Percentiles rank a stretch among this genome's conserved stretches.
These are phyloP conservation scores for Penicillium italicum DNA, from an alignment of 2,329 filamentous ascomycete genomes.

Conservation along the genomic window DNA sequence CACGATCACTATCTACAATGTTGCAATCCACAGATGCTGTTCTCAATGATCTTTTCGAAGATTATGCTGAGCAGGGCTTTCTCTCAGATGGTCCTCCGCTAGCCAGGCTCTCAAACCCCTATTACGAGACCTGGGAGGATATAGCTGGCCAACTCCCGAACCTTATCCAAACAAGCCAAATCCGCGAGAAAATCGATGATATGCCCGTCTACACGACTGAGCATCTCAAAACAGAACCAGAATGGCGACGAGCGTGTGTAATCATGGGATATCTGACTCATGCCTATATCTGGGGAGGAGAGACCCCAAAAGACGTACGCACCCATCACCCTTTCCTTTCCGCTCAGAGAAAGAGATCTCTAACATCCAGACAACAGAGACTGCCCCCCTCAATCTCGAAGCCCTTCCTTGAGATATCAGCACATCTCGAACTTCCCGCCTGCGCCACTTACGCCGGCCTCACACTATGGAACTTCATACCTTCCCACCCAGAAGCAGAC, in stretches of 20 bases:
- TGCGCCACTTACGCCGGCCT: slow-evolving; percentile 45
- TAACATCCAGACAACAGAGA: slow-evolving; percentile 22
- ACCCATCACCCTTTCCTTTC: not conserved
- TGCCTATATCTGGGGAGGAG: slow-evolving; percentile 79
- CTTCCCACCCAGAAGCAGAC: slow-evolving; percentile 23
- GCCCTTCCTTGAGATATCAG: slow-evolving; percentile 38
- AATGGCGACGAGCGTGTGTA: slow-evolving; percentile 82
- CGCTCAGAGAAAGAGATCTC: not conserved
- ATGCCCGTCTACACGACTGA: slow-evolving; percentile 76
- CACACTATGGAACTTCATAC: slow-evolving; percentile 41
- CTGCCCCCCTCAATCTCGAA: slow-evolving; percentile 37
- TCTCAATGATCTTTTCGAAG: slow-evolving; percentile 62
- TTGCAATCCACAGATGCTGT: slow-evolving; percentile 27
- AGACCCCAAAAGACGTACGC: slow-evolving; percentile 62
- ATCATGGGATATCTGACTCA: slow-evolving; percentile 73
- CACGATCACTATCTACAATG: slow-evolving; percentile 18
- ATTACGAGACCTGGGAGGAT: slow-evolving; percentile 89
- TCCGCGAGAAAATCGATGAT: slow-evolving; percentile 70
- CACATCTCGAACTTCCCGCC: slow-evolving; percentile 38
- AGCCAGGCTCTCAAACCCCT: slow-evolving; percentile 69
- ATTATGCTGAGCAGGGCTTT: slow-evolving; percentile 77
- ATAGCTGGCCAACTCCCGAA: slow-evolving; percentile 73
- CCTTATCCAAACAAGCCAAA: slow-evolving; percentile 69
- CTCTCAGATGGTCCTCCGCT: slow-evolving; percentile 73
- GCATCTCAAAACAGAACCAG: slow-evolving; percentile 70